These are phyloP conservation scores for Medicago arabica DNA, from an alignment of 306 rosid genomes.

Conservation along the genomic window DNA sequence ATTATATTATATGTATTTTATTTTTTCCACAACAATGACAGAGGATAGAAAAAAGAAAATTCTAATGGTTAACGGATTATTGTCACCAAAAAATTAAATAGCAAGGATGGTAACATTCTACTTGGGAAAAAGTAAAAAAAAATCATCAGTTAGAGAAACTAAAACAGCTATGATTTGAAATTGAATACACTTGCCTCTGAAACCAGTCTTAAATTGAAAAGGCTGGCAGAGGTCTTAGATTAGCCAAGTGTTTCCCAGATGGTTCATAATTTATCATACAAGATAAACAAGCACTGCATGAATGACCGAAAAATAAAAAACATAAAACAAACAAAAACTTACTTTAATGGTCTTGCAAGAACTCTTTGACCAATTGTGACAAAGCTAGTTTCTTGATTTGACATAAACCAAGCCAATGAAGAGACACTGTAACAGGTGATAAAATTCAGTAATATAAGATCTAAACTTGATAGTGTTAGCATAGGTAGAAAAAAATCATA, in stretches of 20 bases:
- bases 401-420: constrained; percentile 99
- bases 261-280: constrained; percentile 22
- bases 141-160: constrained; percentile 22
- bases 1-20: constrained; percentile 27
- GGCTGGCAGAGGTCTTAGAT: constrained; percentile 26
- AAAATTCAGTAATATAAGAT: constrained; percentile 33
- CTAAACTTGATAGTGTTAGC: constrained; percentile 20
- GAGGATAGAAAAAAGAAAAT: constrained; percentile 20
- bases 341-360: constrained; percentile 96
- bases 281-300: constrained; percentile 4
- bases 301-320: constrained; percentile 20
- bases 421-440: constrained; percentile 75
- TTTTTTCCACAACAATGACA: constrained; percentile 9
- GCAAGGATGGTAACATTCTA: neutral
- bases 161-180: constrained; percentile 13
- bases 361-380: constrained; percentile 98
- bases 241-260: constrained; percentile 24
- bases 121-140: constrained; percentile 15
- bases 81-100: constrained; percentile 26
- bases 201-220: constrained; percentile 24
- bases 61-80: constrained; percentile 18
- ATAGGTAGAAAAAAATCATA: constrained; percentile 38
- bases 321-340: constrained; percentile 43
- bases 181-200: constrained; percentile 12
- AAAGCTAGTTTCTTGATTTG: constrained; percentile 97